phyloP scores from a whole-genome alignment of 768 basidiomycete genomes.

The Suillus brevipes region DNA sequence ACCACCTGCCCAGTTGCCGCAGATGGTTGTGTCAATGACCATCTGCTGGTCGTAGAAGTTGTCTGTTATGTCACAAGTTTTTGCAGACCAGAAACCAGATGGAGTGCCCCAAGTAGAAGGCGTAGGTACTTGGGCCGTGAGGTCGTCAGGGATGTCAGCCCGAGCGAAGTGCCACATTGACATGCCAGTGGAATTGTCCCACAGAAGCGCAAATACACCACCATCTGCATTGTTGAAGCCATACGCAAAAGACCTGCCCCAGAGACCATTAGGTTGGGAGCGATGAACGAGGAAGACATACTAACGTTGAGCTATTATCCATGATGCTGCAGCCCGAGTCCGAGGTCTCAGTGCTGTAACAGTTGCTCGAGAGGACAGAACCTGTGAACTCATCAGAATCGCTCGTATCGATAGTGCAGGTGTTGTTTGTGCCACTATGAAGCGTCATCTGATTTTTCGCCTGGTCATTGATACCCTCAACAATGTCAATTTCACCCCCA shows the following conservation, averaged over 20 bases:
- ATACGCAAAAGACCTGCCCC: constrained; percentile 39
- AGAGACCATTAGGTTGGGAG: constrained; percentile 34
- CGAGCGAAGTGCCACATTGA: constrained; percentile 58
- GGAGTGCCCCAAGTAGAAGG: constrained; percentile 57
- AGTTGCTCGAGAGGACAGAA: constrained; percentile 30
- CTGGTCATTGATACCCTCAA: constrained; percentile 70
- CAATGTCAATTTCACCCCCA: constrained; percentile 67
- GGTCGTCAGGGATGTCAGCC: constrained; percentile 50
- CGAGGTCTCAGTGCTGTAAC: constrained; percentile 39
- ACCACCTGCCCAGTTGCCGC: constrained; percentile 30
- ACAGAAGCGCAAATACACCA: constrained; percentile 60
- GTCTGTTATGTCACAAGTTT: constrained; percentile 46
- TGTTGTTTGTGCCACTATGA: constrained; percentile 54
- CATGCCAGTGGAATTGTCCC: constrained; percentile 49
- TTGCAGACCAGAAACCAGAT: constrained; percentile 49
- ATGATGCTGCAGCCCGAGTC: constrained; percentile 54
- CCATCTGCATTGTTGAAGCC: constrained; percentile 39
- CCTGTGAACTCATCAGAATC: constrained; percentile 22
- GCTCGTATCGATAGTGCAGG: constrained; percentile 25
- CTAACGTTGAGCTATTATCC: constrained; percentile 34
- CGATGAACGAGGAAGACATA: constrained; percentile 8
- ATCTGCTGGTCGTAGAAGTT: constrained; percentile 57
- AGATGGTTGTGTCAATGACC: constrained; percentile 40
- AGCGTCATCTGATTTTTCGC: constrained; percentile 62
- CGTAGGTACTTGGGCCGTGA: constrained; percentile 43